Conservation (phyloP, 768 basidiomycete genomes). For the Kwoniella mangroviensis region DNA sequence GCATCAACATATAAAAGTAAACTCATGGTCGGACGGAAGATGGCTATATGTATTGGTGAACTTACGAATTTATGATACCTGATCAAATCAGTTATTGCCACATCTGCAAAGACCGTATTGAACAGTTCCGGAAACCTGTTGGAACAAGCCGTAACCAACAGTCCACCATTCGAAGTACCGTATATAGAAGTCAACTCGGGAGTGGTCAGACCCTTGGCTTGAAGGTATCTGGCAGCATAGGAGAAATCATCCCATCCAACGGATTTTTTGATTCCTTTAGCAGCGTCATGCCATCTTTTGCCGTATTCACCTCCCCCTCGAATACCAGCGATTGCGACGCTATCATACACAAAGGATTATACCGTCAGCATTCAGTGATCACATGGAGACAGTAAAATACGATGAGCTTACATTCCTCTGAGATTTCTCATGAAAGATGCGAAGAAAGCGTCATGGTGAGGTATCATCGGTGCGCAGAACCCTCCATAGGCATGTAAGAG, state of each 20-base stretch:
- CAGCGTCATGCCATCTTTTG: slow-evolving; percentile 27
- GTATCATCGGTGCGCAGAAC: slow-evolving; percentile 13
- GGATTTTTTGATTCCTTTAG: slow-evolving; percentile 14
- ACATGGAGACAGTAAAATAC: background rate
- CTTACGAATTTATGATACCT: slow-evolving; percentile 27
- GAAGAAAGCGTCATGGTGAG: slow-evolving; percentile 23
- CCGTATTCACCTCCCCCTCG: slow-evolving; percentile 31
- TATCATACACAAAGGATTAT: background rate
- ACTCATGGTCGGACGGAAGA: background rate
- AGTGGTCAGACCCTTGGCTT: slow-evolving; percentile 17
- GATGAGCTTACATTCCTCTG: slow-evolving; percentile 21
- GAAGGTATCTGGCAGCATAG: slow-evolving; percentile 22
- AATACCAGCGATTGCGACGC: slow-evolving; percentile 26
- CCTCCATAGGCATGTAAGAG: slow-evolving; percentile 31
- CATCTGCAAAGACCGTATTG: slow-evolving; percentile 20
- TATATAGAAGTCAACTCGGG: slow-evolving; percentile 20
- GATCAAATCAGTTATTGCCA: slow-evolving; percentile 13
- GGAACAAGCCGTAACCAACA: slow-evolving; percentile 19
- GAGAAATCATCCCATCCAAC: slow-evolving; percentile 29
- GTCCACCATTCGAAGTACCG: slow-evolving; percentile 29
- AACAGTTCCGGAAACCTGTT: slow-evolving; percentile 23
- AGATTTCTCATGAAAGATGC: slow-evolving; percentile 26
- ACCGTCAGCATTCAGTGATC: background rate
- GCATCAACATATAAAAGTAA: background rate
- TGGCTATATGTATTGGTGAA: background rate